Base-by-base conservation (phyloP, 768 basidiomycete species). In the Boletus edulis region DNA sequence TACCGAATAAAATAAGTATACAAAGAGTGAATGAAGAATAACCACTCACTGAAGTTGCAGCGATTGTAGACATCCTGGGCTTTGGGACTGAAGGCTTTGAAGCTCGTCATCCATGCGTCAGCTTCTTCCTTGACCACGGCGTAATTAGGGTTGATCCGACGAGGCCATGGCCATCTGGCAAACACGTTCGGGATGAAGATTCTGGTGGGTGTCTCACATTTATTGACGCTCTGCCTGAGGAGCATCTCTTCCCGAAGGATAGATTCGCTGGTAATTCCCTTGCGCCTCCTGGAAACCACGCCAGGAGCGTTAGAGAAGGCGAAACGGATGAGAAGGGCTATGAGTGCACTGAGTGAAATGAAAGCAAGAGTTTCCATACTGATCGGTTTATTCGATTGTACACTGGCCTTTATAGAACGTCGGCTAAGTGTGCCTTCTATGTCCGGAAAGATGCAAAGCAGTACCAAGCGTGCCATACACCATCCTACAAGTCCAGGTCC, bases 131-230 rank as follows among this genome's bases (percentile, higher is more conserved):
- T 50, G 31, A 62, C n/a, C 20, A 10, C 31, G 2, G 35, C 40
- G 7, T 55, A 55, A 32, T 58, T 5, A 6, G 50, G 46, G 27
- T 54, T 58, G 1, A 62, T 52, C 8, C 37, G 51, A 20, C 60
- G 59, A 18, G 59, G 46, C 59, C 60, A 61, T 2, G 55, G 59
- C 60, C 60, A 61, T 38, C 51, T 53, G 3, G 37, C 41, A 11
- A 62, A 48, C 15, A 57, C 15, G 12, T 53, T 51, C 3, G 60
- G 60, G 5, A 61, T 20, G 17, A 57, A 61, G 14, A 61, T 15
- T 46, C 18, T 39, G 14, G 38, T 17, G n/a, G 38, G 38, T 39
- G 4, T 39, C 12, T 7, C 38, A 18, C 2, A 14, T n/a, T n/a
- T 39, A 14, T 39, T 14, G 38, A 39, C 17, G n/a, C 14, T 39